A percentile compares a stretch with the other conserved stretches of the same genome.
These are phyloP conservation scores for Scheffersomyces quercinus DNA, from an alignment of 1,139 yeast genomes.

Conservation along the genomic window DNA sequence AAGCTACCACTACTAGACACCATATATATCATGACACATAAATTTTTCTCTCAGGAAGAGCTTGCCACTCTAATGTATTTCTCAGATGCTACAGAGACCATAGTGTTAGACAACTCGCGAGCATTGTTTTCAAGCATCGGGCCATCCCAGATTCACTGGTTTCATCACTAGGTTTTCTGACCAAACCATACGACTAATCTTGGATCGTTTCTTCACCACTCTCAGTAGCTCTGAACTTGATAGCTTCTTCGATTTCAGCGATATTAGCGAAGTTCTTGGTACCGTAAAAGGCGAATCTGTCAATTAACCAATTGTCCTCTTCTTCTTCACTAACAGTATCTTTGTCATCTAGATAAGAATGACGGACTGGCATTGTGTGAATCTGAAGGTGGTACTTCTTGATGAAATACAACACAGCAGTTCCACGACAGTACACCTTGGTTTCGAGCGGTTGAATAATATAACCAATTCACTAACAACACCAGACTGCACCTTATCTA, in stretches of 20 bases:
- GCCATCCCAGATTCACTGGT: conserved; percentile 43
- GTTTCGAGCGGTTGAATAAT: too few relatives aligned
- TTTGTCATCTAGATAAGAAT: conserved; percentile 34
- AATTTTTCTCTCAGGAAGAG: too few relatives aligned
- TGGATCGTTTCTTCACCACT: conserved; percentile 63
- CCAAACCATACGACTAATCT: conserved; percentile 48
- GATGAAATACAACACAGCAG: conserved; percentile 61
- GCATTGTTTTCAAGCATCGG: conserved; percentile 29
- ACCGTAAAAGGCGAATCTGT: conserved; percentile 41
- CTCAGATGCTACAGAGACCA: conserved; percentile 47
- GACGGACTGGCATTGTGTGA: conserved; percentile 63
- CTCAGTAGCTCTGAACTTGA: conserved; percentile 48
- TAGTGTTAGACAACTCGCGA: conserved; percentile 35
- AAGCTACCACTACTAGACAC: too few relatives aligned
- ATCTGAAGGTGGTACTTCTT: conserved; percentile 49
- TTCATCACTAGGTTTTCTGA: conserved; percentile 39
- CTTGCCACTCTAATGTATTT: conserved; percentile 1
- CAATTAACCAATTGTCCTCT: conserved; percentile 32
- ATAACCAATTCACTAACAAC: too few relatives aligned
- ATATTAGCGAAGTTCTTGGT: conserved; percentile 32
- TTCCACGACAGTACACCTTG: conserved; percentile 37
- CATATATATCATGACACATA: too few relatives aligned
- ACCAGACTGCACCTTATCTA: too few relatives aligned
- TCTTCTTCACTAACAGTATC: conserved; percentile 19
- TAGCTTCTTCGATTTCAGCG: conserved; percentile 37